Conservation (phyloP, 805 yeast species). For the Candida multigemmis region DNA sequence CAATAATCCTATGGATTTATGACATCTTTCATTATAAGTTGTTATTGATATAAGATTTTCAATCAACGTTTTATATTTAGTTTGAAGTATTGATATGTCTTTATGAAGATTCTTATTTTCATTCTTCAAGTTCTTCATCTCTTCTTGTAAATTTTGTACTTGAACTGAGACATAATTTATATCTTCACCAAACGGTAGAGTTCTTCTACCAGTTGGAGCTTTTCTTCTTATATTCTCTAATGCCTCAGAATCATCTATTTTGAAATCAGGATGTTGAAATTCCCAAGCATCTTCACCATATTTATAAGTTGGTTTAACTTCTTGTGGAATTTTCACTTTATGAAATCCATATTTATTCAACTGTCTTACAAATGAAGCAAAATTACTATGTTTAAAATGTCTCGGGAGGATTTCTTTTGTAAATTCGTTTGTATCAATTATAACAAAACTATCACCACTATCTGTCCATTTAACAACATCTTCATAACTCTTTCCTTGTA, state of each 20-base stretch:
- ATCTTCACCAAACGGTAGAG: conserved; percentile 4
- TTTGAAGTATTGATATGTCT: conserved; percentile 31
- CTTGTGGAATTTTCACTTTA: conserved; percentile 73
- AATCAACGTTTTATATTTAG: conserved; percentile 56
- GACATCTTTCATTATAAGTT: conserved; percentile 47
- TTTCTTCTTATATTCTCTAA: conserved; percentile 84
- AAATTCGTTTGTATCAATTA: conserved; percentile 82
- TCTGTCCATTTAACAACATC: conserved; percentile 81
- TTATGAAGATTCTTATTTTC: conserved; percentile 25
- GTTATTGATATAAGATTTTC: conserved; percentile 53
- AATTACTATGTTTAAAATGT: conserved; percentile 91
- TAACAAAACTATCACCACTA: conserved; percentile 80
- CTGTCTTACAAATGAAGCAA: conserved; percentile 93
- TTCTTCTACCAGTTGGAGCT: conserved; percentile 50
- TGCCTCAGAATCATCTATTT: conserved; percentile 64
- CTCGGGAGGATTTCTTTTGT: conserved; percentile 83
- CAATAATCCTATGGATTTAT: conserved; percentile 41
- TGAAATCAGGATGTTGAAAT: conserved; percentile 85
- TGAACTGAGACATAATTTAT: conserved; percentile 11
- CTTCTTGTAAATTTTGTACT: conserved; percentile 14
- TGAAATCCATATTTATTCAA: conserved; percentile 96
- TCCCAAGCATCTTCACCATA: conserved; percentile 88
- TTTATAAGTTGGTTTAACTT: conserved; percentile 42
- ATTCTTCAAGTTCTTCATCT: conserved; percentile 21
- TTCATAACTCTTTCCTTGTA: conserved; percentile 70